Base-by-base conservation (phyloP, 1,139 yeast species). In the Suhomyces bribrorum region DNA sequence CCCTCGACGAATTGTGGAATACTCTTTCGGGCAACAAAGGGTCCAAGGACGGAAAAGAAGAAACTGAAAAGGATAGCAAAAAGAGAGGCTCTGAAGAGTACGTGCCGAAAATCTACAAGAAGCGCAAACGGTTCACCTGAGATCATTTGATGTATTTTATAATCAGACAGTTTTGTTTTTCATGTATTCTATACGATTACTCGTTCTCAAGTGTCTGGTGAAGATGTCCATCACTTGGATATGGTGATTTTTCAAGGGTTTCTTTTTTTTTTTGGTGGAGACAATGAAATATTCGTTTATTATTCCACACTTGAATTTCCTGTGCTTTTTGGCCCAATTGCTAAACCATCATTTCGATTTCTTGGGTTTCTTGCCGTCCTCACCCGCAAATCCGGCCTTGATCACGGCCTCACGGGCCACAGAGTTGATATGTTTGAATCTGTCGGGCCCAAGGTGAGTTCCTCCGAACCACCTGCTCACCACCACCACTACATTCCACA, bases 381-480 rank as follows among this genome's bases (percentile, higher is more conserved):
- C 26, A 47, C 60, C n/a, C 49, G 49, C 46, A 32, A 82, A 78
- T 0, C 78, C 80, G 1, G 88, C 95, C 40, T 67, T 73, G 1
- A 83, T 64, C 1, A 92, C 72, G 0, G 89, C 96, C 38, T 89
- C 94, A 52, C 97, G 69, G 0, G 97, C 94, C 1, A 88, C 80
- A 3, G 90, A 74, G 53, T 90, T 92, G 44, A 92, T 94, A 59
- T 92, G 98, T 54, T 86, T 89, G 68, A 92, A 92, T 45, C 97
- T 66, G 57, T 88, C 97, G 0, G 97, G 94, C 0, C 98, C 98
- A 20, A 92, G 63, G 47, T 85, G 95, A 0, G 77, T 74, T 5
- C 99, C 99, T 14, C 96, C 97, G 58, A 78, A 94, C 97, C 97
- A 92, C 47, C 99, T 65, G 28, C 87, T 79, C 7, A 89, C 96